These are phyloP conservation scores for Fusarium praegraminearum DNA, from an alignment of 2,329 filamentous ascomycete species.

Conservation along the genomic window DNA sequence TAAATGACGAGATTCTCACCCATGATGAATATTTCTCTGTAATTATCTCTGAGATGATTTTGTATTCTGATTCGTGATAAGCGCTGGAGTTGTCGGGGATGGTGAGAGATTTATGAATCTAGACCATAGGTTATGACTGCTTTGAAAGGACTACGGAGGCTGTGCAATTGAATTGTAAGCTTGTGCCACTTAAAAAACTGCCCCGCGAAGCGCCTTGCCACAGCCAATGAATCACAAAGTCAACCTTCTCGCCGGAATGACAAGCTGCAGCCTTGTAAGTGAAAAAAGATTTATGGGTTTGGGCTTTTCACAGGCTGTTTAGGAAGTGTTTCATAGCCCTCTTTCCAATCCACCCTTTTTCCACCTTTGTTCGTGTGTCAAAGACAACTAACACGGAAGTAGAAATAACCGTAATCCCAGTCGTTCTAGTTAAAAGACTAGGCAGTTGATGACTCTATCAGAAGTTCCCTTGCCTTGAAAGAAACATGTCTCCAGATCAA, in stretches of 20 bases:
- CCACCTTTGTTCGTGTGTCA: constrained; percentile 18
- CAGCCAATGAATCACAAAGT: constrained; percentile 17
- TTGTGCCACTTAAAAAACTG: constrained; percentile 25
- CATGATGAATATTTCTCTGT: constrained; percentile 21
- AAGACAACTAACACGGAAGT: constrained; percentile 19
- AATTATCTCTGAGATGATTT: neutral
- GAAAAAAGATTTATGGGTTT: neutral
- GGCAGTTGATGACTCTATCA: neutral
- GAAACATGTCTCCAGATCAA: neutral
- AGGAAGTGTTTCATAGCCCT: constrained; percentile 22
- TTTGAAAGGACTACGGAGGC: constrained; percentile 15
- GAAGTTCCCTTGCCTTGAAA: neutral
- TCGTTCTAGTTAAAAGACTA: neutral
- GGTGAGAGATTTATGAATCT: constrained; percentile 33
- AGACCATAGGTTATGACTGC: constrained; percentile 3
- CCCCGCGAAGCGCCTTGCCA: constrained; percentile 31
- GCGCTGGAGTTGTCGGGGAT: constrained; percentile 18
- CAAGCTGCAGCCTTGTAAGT: constrained; percentile 16
- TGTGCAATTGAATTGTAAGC: constrained; percentile 28
- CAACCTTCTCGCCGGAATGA: constrained; percentile 12
- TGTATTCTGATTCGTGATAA: constrained; percentile 6
- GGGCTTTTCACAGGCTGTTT: constrained; percentile 2
- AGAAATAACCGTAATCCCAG: constrained; percentile 16
- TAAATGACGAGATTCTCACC: constrained; percentile 41
- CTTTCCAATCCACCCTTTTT: constrained; percentile 24